Conservation (phyloP, 1,139 yeast species). For the Diutina rugosa region DNA sequence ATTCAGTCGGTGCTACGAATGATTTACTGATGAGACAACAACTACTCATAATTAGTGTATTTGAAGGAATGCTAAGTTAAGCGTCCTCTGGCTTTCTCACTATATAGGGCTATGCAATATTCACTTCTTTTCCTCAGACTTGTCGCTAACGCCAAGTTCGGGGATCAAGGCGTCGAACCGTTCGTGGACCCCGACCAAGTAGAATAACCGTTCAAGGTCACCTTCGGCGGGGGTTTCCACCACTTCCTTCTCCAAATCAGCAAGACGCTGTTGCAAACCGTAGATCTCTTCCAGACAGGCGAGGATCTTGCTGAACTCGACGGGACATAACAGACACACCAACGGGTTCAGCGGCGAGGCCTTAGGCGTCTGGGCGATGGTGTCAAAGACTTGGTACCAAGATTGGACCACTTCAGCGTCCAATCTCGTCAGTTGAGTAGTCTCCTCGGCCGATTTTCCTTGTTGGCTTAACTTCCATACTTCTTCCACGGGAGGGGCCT, state of each 20-base stretch:
- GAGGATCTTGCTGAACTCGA: neutral
- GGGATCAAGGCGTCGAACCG: slow-evolving; percentile 47
- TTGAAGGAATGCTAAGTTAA: too few species aligned
- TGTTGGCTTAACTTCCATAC: neutral
- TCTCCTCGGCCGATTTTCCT: neutral
- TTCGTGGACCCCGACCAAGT: neutral
- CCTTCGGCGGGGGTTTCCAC: neutral
- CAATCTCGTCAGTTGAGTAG: neutral
- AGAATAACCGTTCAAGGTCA: neutral
- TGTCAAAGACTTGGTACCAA: slow-evolving; percentile 22
- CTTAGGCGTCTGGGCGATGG: slow-evolving; percentile 18
- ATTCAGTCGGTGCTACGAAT: too few species aligned
- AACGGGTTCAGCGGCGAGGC: neutral
- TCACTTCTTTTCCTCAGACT: slow-evolving; percentile 32
- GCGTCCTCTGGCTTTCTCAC: too few species aligned
- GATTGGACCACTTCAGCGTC: slow-evolving; percentile 8
- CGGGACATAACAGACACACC: neutral
- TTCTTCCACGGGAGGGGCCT: neutral
- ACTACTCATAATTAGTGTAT: too few species aligned
- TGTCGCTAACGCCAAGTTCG: slow-evolving; percentile 15
- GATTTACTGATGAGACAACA: too few species aligned
- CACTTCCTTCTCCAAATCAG: neutral
- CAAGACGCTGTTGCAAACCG: neutral
- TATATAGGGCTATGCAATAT: slow-evolving; percentile 61
- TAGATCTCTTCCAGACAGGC: neutral